A percentile compares a stretch with the other conserved stretches of the same genome.
phyloP scores from a whole-genome alignment of 768 basidiomycete genomes.

The Leccinellum luteum region DNA sequence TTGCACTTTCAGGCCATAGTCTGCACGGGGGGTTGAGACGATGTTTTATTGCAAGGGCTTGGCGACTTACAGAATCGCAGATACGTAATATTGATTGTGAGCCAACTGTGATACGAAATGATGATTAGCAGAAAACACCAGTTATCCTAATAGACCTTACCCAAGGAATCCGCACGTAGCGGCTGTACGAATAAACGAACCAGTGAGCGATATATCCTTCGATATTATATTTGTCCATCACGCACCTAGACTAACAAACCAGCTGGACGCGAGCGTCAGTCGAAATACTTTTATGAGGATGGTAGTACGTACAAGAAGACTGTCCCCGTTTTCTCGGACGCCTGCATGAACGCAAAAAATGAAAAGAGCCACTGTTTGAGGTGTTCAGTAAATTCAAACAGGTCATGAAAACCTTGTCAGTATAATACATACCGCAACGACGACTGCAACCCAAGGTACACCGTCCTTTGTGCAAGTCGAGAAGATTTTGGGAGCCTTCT shows the following conservation, averaged over 20 bases:
- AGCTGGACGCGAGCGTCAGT: slow-evolving; percentile 37
- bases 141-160: slow-evolving; percentile 1
- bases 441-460: slow-evolving; percentile 43
- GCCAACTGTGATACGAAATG: slow-evolving; percentile 54
- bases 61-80: slow-evolving; percentile 58
- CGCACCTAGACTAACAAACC: slow-evolving; percentile 64
- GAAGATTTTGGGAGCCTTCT: slow-evolving; percentile 52
- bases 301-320: slow-evolving; percentile 21
- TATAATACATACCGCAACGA: slow-evolving; percentile 24
- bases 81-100: slow-evolving; percentile 68
- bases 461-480: slow-evolving; percentile 46
- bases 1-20: slow-evolving; percentile 16
- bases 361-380: slow-evolving; percentile 36
- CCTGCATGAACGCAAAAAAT: slow-evolving; percentile 62
- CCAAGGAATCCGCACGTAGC: slow-evolving; percentile 64
- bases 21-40: neutral
- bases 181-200: slow-evolving; percentile 13
- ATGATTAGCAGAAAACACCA: slow-evolving; percentile 37
- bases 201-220: neutral
- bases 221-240: neutral
- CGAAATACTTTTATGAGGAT: slow-evolving; percentile 16
- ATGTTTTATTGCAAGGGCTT: slow-evolving; percentile 33
- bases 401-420: slow-evolving; percentile 6
- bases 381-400: slow-evolving; percentile 6
- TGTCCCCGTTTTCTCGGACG: slow-evolving; percentile 50